These are phyloP conservation scores for Mycena venus DNA, from an alignment of 768 basidiomycete species.

Conservation along the genomic window DNA sequence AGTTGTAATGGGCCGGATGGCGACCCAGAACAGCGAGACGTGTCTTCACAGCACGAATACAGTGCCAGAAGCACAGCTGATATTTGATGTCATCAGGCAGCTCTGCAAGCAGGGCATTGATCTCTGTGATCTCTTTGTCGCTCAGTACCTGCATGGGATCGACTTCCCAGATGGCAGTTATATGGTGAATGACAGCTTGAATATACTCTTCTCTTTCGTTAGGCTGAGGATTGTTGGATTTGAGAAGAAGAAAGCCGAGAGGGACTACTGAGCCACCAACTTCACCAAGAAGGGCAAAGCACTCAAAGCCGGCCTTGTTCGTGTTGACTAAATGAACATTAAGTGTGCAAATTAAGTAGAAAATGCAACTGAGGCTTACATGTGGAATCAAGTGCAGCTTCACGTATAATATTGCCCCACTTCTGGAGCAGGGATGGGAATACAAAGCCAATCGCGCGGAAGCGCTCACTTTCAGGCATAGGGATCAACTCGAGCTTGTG, in stretches of 20 bases:
- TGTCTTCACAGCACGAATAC: not conserved
- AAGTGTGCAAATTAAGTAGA: not conserved
- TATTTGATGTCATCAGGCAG: not conserved
- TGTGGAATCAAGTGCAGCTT: constrained; percentile 38
- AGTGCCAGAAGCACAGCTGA: not conserved
- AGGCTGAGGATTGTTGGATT: not conserved
- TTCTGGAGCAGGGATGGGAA: constrained; percentile 28
- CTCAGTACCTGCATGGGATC: not conserved
- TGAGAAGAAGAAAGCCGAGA: not conserved
- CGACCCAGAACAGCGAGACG: not conserved
- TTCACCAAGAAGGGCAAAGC: not conserved
- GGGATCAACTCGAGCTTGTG: not conserved
- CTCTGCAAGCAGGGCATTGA: not conserved
- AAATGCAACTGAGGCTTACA: constrained; percentile 25
- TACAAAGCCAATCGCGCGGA: not conserved
- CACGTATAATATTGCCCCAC: constrained; percentile 33
- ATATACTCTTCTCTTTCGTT: not conserved
- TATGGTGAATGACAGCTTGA: not conserved
- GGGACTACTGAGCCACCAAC: not conserved
- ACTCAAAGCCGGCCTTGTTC: not conserved
- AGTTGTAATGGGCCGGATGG: not conserved
- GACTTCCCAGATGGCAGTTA: not conserved
- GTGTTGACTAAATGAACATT: not conserved
- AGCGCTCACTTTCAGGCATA: constrained; percentile 9
- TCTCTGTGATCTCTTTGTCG: too few relatives aligned